phyloP scores from a whole-genome alignment of 1,284 basidiomycete genomes.

The Hypsizygus ulmarius region DNA sequence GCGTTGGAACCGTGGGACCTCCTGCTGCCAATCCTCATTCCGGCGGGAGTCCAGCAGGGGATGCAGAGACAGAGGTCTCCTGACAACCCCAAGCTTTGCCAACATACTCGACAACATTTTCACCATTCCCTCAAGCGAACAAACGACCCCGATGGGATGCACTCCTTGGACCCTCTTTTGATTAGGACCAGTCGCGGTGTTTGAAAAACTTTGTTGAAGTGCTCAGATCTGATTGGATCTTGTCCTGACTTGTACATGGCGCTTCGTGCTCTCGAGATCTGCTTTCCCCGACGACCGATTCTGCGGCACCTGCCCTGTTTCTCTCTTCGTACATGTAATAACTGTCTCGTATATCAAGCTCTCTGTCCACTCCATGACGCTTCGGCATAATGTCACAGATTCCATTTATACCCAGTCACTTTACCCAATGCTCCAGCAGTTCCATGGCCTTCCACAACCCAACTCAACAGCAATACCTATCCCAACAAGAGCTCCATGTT shows the following conservation, averaged over 20 bases:
- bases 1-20: slow-evolving; percentile 35
- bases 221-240: too few species aligned
- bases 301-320: slow-evolving; percentile 17
- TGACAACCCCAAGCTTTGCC: too few species aligned
- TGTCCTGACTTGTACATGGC: background rate
- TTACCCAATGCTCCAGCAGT: too few species aligned
- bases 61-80: too few species aligned
- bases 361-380: slow-evolving; percentile 1
- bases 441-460: background rate
- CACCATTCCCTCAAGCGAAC: too few species aligned
- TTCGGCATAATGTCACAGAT: background rate
- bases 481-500: background rate
- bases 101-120: too few species aligned
- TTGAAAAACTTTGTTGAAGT: too few species aligned
- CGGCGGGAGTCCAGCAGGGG: background rate
- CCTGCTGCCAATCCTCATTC: background rate
- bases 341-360: slow-evolving; percentile 10
- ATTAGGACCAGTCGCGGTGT: too few species aligned
- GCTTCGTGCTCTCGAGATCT: slow-evolving; percentile 2
- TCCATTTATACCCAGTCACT: background rate
- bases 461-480: background rate
- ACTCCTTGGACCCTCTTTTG: too few species aligned
- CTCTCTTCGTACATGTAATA: slow-evolving; percentile 21
- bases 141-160: too few species aligned
- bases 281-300: slow-evolving; percentile 9